phyloP scores from a whole-genome alignment of 495 filamentous ascomycete species.

The Neurospora sp. region DNA sequence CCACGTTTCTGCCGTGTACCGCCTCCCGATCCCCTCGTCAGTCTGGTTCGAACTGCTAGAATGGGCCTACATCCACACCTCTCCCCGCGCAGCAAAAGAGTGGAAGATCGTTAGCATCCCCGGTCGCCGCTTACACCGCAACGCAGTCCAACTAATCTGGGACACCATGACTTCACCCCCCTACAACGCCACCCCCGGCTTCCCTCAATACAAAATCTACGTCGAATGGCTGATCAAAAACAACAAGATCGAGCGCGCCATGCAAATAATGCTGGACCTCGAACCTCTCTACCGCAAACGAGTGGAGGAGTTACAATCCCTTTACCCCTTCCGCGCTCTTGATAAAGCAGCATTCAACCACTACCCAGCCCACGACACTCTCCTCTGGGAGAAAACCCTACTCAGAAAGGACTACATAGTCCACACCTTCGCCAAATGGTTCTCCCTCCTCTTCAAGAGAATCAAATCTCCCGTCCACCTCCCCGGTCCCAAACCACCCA shows the following conservation, averaged over 20 bases:
- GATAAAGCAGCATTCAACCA: background rate
- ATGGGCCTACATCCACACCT: conserved; percentile 25
- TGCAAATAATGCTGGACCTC: conserved; percentile 17
- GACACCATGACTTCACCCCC: conserved; percentile 23
- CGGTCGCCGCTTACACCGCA: conserved; percentile 8
- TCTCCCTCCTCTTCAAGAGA: conserved; percentile 10
- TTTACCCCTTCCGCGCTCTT: conserved; percentile 19
- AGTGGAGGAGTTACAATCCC: conserved; percentile 18
- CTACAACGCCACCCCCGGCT: conserved; percentile 19
- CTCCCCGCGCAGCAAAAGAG: conserved; percentile 13
- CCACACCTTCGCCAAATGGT: conserved; percentile 5
- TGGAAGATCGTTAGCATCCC: conserved; percentile 16
- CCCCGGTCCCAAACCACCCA: background rate
- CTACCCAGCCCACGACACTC: background rate
- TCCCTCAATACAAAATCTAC: conserved; percentile 21
- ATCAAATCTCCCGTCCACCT: background rate
- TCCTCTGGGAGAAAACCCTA: background rate
- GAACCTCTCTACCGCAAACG: conserved; percentile 15
- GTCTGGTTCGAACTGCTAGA: conserved; percentile 26
- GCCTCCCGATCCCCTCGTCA: conserved; percentile 17
- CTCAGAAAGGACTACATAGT: background rate
- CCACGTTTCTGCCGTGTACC: conserved; percentile 14
- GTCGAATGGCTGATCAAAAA: conserved; percentile 19
- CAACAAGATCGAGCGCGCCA: conserved; percentile 3
- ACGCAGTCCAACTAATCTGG: conserved; percentile 21